These are phyloP conservation scores for Penicillium desertorum DNA, from an alignment of 495 filamentous ascomycete genomes.

Conservation along the genomic window DNA sequence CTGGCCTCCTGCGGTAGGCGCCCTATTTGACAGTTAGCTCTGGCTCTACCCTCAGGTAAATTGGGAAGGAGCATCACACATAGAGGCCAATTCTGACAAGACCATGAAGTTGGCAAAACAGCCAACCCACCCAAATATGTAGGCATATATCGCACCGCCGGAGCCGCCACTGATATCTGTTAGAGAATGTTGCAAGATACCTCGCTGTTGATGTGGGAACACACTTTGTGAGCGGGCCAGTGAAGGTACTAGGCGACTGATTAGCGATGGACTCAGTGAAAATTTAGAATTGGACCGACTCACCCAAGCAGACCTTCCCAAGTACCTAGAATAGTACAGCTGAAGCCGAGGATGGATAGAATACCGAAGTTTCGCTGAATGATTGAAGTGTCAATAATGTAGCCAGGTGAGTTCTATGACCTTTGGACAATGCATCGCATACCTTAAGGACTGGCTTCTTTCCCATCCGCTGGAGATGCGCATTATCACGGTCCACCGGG, in stretches of 20 bases:
- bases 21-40: conserved; percentile 20
- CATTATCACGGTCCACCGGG: conserved; percentile 32
- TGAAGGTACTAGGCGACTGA: conserved; percentile 21
- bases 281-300: conserved; percentile 9
- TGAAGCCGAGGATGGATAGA: conserved; percentile 38
- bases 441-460: conserved; percentile 46
- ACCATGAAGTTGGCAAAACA: conserved; percentile 39
- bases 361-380: conserved; percentile 33
- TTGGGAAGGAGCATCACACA: conserved; percentile 26
- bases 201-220: neutral
- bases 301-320: conserved; percentile 40
- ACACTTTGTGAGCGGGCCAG: conserved; percentile 24
- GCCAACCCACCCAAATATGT: conserved; percentile 50
- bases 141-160: conserved; percentile 51
- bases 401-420: neutral
- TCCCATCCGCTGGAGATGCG: conserved; percentile 37
- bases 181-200: conserved; percentile 5
- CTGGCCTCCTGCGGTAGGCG: conserved; percentile 42
- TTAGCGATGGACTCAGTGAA: conserved; percentile 5
- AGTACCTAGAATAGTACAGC: conserved; percentile 38
- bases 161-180: conserved; percentile 42
- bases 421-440: neutral
- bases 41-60: neutral
- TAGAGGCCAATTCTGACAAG: conserved; percentile 48
- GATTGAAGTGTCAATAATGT: conserved; percentile 7